Evolutionary conservation across 129 eudicot genomes (phyloP).

Genomic region (Scalesia atractyloides): DNA sequence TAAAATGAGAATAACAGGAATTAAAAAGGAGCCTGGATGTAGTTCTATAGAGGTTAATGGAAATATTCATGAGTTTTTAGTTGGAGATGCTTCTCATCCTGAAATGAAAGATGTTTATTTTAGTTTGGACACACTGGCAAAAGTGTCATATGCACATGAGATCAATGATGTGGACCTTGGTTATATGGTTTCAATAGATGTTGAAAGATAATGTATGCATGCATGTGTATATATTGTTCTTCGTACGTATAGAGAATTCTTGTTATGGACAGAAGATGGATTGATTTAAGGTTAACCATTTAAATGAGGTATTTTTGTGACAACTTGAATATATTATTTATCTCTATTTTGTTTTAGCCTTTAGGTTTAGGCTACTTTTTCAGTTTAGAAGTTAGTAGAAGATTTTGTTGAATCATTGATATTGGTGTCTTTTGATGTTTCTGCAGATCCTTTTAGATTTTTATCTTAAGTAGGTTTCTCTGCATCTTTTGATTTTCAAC

Average conservation of each 20-base stretch:
- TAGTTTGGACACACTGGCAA: slow-evolving; percentile 25
- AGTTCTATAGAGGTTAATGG: slow-evolving; percentile 59
- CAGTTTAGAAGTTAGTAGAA: too few relatives aligned
- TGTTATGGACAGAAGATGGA: not conserved
- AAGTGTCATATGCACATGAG: slow-evolving; percentile 22
- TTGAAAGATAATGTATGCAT: slow-evolving; percentile 1
- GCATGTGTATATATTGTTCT: not conserved
- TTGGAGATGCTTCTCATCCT: slow-evolving; percentile 39
- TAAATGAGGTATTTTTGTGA: slow-evolving; percentile 7
- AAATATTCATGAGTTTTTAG: slow-evolving; percentile 40
- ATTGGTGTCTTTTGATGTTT: too few relatives aligned
- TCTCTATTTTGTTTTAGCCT: too few relatives aligned
- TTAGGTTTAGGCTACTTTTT: too few relatives aligned
- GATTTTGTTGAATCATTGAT: too few relatives aligned
- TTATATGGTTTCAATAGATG: not conserved
- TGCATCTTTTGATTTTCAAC: not conserved
- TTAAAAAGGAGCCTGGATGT: slow-evolving; percentile 66
- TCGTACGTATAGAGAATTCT: not conserved
- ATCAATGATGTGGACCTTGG: slow-evolving; percentile 31
- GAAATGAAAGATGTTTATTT: slow-evolving; percentile 27
- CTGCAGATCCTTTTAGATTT: too few relatives aligned
- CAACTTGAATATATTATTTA: not conserved
- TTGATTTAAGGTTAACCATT: slow-evolving; percentile 7
- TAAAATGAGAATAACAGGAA: slow-evolving; percentile 44
- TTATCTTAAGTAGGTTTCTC: not conserved